Conservation (phyloP, 1,284 basidiomycete species). For the Agaricales sp. region DNA sequence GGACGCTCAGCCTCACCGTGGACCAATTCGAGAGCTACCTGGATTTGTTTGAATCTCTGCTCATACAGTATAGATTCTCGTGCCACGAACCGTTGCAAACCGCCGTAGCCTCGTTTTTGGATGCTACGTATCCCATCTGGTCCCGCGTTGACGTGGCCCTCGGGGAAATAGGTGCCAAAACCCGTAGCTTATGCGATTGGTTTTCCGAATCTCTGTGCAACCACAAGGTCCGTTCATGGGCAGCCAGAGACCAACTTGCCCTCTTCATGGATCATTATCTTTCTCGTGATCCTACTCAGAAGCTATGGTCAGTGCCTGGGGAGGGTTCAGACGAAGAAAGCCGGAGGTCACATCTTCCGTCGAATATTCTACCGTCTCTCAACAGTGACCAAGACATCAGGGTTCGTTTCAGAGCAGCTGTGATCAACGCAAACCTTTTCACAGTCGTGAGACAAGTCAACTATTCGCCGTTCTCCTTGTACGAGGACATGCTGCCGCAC, state of each 20-base stretch:
- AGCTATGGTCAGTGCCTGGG: conserved; percentile 31
- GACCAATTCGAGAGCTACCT: conserved; percentile 46
- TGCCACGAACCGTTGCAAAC: conserved; percentile 45
- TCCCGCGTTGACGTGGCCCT: conserved; percentile 24
- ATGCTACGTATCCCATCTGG: conserved; percentile 63
- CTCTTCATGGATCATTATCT: conserved; percentile 64
- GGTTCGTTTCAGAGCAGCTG: conserved; percentile 71
- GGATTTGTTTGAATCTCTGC: conserved; percentile 39
- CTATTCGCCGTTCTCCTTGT: conserved; percentile 16
- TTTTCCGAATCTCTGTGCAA: conserved; percentile 34
- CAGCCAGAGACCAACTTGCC: conserved; percentile 52
- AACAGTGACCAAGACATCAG: conserved; percentile 72
- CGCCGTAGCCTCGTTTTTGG: conserved; percentile 52
- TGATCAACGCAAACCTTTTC: conserved; percentile 54
- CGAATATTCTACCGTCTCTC: conserved; percentile 26
- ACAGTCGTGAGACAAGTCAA: conserved; percentile 22
- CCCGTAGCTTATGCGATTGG: conserved; percentile 41
- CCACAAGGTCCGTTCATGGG: conserved; percentile 52
- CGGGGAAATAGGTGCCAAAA: conserved; percentile 31
- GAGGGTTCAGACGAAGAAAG: conserved; percentile 23
- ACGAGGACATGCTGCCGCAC: not conserved
- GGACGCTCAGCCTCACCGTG: conserved; percentile 42
- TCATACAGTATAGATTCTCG: conserved; percentile 48
- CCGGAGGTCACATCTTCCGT: conserved; percentile 23
- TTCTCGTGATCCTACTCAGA: conserved; percentile 42